phyloP scores from a whole-genome alignment of 805 yeast species.

The Candida bentonensis region DNA sequence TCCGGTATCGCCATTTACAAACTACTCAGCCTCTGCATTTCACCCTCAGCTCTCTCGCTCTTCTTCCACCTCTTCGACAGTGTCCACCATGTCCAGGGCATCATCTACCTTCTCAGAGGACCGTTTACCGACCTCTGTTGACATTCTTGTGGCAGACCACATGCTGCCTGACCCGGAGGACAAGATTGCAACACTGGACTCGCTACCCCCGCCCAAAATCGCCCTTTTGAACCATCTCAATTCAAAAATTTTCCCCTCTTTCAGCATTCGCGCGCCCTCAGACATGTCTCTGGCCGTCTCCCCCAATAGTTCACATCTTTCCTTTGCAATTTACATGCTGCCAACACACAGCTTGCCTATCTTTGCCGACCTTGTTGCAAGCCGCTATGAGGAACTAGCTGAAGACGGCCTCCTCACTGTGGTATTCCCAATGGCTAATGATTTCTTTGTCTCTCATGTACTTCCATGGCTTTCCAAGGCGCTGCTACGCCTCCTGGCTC shows the following conservation, averaged over 20 bases:
- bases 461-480: slow-evolving; percentile 14
- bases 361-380: slow-evolving; percentile 7
- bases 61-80: neutral
- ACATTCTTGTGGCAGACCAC: neutral
- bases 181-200: neutral
- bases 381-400: slow-evolving; percentile 11
- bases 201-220: neutral
- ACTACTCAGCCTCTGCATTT: neutral
- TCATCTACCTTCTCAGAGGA: neutral
- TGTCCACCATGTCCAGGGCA: neutral
- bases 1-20: neutral
- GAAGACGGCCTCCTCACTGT: slow-evolving; percentile 14
- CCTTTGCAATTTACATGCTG: slow-evolving; percentile 11
- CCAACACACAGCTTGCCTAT: slow-evolving; percentile 13
- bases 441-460: slow-evolving; percentile 9
- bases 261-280: neutral
- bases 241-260: neutral
- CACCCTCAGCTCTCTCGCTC: slow-evolving; percentile 1
- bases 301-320: slow-evolving; percentile 10
- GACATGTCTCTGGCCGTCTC: slow-evolving; percentile 4
- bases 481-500: slow-evolving; percentile 14
- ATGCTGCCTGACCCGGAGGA: neutral
- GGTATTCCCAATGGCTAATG: slow-evolving; percentile 12
- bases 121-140: neutral
- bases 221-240: neutral